Evolutionary conservation across 257 asterid genomes (phyloP).

Genomic region (Catharanthus roseus): DNA sequence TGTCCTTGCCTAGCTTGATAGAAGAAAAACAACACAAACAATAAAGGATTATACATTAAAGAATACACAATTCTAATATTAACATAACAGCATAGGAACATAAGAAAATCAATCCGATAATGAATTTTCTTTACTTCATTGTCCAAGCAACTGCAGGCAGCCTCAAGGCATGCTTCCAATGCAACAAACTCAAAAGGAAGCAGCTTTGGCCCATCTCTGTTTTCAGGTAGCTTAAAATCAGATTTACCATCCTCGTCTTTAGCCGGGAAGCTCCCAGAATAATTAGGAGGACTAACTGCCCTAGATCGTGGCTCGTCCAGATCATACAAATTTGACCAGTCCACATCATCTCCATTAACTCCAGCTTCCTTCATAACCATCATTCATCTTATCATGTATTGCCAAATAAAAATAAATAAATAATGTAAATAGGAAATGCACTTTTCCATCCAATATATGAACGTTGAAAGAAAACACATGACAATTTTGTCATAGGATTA

Average conservation of each 20-base stretch:
- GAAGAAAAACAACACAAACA: slow-evolving; percentile 15
- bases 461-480: too few species aligned
- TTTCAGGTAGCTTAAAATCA: slow-evolving; percentile 62
- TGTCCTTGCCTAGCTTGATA: slow-evolving; percentile 70
- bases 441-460: neutral
- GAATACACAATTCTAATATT: neutral
- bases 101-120: neutral
- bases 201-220: slow-evolving; percentile 79
- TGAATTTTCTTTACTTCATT: slow-evolving; percentile 45
- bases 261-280: slow-evolving; percentile 42
- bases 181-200: slow-evolving; percentile 97
- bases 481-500: too few species aligned
- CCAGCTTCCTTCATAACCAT: slow-evolving; percentile 67
- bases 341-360: slow-evolving; percentile 48
- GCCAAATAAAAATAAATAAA: slow-evolving; percentile 6
- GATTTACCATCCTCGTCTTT: slow-evolving; percentile 45
- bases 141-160: slow-evolving; percentile 92
- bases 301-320: slow-evolving; percentile 57
- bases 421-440: neutral
- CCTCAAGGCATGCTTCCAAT: slow-evolving; percentile 96
- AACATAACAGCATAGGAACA: slow-evolving; percentile 5
- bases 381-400: slow-evolving; percentile 9
- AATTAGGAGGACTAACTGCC: slow-evolving; percentile 41
- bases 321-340: slow-evolving; percentile 83
- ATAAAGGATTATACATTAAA: neutral